Base-by-base conservation (phyloP, 352 stramenopile genomes). In the Phytophthora tentaculata region DNA sequence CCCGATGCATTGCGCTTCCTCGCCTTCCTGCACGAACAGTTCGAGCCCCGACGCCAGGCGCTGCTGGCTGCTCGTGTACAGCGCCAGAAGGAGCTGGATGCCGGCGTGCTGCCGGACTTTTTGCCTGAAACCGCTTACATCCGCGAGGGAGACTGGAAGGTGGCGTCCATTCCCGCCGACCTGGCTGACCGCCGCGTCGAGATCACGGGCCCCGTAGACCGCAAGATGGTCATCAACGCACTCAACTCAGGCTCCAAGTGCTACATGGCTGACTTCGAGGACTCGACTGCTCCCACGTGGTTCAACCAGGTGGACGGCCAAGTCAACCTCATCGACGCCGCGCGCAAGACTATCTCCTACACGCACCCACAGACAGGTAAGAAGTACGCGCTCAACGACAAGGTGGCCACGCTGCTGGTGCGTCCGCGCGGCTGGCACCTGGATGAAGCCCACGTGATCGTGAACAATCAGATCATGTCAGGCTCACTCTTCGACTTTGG, bases 181-280 rank as follows among this genome's bases (percentile, higher is more conserved):
- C 64, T 98, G 26, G 70, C 87, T 39, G 94, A 98, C 77, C 89
- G 96, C 55, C 88, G 96, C 54, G 95, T 98, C 26, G 96, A 98
- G 79, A 98, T 98, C 72, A 98, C 96, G 23, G 96, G 96, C 49
- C 94, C 94, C 2, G 89, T 98, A 23, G 91, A 98, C 83, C 89
- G 96, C 35, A 98, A 99, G 85, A 99, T 99, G 96, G 92, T 98
- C 9, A 98, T 98, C 67, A 99, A 99, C 77, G 96, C 92, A 13
- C 82, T 99, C 61, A 99, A 99, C 80, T 97, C 84, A 62, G 95
- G 95, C 57, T 90, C 94, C 52, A 95, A 92, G 83, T 93, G 82
- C 67, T 98, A 98, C 84, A 98, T 98, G 96, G 96, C 96, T 24
- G 96, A 98, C 75, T 98, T 99, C 76, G 96, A 99, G 80, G 89